These are phyloP conservation scores for Ascochyta viciae-villosae DNA, from an alignment of 2,329 filamentous ascomycete genomes.

Conservation along the genomic window DNA sequence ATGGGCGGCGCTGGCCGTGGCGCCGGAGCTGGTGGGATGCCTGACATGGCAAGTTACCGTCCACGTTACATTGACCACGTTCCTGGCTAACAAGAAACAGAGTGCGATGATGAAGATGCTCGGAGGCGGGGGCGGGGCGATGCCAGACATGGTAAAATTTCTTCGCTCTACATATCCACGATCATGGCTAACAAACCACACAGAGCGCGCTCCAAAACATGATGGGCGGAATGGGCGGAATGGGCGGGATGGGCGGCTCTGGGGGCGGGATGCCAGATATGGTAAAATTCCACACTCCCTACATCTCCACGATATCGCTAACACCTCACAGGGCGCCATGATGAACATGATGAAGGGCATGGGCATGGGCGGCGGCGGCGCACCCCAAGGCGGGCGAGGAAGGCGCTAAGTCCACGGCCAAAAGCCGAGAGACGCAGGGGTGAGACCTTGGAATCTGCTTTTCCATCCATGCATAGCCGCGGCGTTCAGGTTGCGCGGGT, in stretches of 20 bases:
- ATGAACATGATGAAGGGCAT: constrained; percentile 48
- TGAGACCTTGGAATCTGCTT: constrained; percentile 7
- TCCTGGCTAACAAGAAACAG: not conserved
- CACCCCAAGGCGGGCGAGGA: constrained; percentile 28
- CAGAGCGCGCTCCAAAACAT: constrained; percentile 56
- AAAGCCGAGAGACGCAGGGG: no score
- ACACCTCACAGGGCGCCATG: constrained; percentile 41
- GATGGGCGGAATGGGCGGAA: constrained; percentile 66
- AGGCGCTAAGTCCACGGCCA: constrained; percentile 22
- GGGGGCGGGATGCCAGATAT: constrained; percentile 61
- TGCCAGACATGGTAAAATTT: constrained; percentile 64
- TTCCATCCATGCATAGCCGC: constrained; percentile 36
- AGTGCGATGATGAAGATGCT: constrained; percentile 90
- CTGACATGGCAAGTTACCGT: constrained; percentile 68
- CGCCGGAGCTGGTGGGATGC: constrained; percentile 62
- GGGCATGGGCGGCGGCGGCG: constrained; percentile 35
- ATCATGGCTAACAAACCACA: not conserved
- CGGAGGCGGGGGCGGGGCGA: constrained; percentile 68
- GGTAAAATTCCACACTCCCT: constrained; percentile 44
- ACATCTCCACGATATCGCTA: not conserved
- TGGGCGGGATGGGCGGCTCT: constrained; percentile 56
- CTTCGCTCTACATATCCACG: not conserved
- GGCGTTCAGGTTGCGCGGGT: constrained; percentile 29
- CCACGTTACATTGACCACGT: not conserved
- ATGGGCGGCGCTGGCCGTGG: constrained; percentile 80